A percentile compares a stretch with the other conserved stretches of the same genome.
phyloP scores from a whole-genome alignment of 805 yeast genomes.

The Candida nanaspora region DNA sequence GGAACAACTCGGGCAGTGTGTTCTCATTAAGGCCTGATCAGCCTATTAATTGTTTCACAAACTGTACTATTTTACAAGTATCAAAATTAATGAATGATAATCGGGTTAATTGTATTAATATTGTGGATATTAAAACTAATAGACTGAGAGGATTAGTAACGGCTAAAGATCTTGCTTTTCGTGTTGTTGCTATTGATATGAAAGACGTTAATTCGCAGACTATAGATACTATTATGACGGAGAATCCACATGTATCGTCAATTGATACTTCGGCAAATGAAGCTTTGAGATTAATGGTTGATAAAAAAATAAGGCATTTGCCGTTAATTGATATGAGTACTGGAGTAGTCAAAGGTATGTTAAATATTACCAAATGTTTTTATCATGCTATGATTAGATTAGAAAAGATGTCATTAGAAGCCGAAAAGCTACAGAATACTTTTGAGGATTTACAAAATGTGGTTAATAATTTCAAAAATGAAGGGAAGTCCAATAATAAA shows the following conservation, averaged over 20 bases:
- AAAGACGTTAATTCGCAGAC: slow-evolving; percentile 18
- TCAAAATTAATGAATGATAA: slow-evolving; percentile 31
- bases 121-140: slow-evolving; percentile 20
- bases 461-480: neutral
- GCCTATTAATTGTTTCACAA: slow-evolving; percentile 29
- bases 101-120: slow-evolving; percentile 34
- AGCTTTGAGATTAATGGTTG: slow-evolving; percentile 36
- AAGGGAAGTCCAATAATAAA: neutral
- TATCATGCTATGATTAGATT: slow-evolving; percentile 37
- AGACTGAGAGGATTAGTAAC: slow-evolving; percentile 34
- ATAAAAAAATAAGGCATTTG: slow-evolving; percentile 33
- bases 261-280: slow-evolving; percentile 32
- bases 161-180: slow-evolving; percentile 39
- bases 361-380: slow-evolving; percentile 40
- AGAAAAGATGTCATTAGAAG: slow-evolving; percentile 33
- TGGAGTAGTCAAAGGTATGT: slow-evolving; percentile 32
- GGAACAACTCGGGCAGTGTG: slow-evolving; percentile 1
- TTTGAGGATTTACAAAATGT: slow-evolving; percentile 20
- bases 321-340: slow-evolving; percentile 29
- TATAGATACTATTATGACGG: slow-evolving; percentile 33
- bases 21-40: slow-evolving; percentile 21
- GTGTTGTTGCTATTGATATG: slow-evolving; percentile 28
- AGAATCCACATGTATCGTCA: slow-evolving; percentile 28
- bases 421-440: slow-evolving; percentile 24
- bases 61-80: slow-evolving; percentile 25